Conservation (phyloP, 495 filamentous ascomycete genomes). For the Penicillium maclennaniae region DNA sequence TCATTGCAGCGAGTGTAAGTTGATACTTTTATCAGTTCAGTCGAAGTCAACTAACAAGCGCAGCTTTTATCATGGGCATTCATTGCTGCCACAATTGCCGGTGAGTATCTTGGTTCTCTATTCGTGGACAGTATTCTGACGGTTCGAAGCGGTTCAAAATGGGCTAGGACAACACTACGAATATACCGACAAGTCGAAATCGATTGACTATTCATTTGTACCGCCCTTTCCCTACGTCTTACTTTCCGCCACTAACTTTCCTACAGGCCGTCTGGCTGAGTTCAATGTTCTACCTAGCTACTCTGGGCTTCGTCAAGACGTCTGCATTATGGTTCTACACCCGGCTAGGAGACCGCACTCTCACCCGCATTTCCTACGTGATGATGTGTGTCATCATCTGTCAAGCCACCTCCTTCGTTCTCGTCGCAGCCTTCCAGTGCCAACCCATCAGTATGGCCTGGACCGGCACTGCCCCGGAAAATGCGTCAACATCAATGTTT, state of each 20-base stretch:
- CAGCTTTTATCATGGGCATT: conserved; percentile 38
- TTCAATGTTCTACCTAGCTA: conserved; percentile 40
- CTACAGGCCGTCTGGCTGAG: conserved; percentile 38
- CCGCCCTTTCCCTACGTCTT: neutral
- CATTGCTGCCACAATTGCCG: conserved; percentile 30
- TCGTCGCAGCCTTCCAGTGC: conserved; percentile 39
- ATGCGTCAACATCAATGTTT: conserved; percentile 44
- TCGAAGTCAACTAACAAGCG: conserved; percentile 7
- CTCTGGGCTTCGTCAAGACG: conserved; percentile 39
- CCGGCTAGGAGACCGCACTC: conserved; percentile 31
- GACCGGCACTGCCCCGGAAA: conserved; percentile 25
- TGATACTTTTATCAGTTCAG: neutral
- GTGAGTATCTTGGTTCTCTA: conserved; percentile 15
- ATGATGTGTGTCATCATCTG: conserved; percentile 31
- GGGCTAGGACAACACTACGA: conserved; percentile 32
- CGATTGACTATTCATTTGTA: conserved; percentile 33
- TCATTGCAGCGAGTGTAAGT: conserved; percentile 35
- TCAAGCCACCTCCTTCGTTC: conserved; percentile 34
- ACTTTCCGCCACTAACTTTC: neutral
- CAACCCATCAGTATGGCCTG: conserved; percentile 32
- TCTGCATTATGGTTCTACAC: conserved; percentile 41
- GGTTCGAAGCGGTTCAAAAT: conserved; percentile 26
- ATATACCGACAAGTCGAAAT: conserved; percentile 17
- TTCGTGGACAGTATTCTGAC: conserved; percentile 3
- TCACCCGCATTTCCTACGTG: conserved; percentile 28